Conservation (phyloP, 2,329 filamentous ascomycete genomes). For the Plectosphaerella cucumerina region DNA sequence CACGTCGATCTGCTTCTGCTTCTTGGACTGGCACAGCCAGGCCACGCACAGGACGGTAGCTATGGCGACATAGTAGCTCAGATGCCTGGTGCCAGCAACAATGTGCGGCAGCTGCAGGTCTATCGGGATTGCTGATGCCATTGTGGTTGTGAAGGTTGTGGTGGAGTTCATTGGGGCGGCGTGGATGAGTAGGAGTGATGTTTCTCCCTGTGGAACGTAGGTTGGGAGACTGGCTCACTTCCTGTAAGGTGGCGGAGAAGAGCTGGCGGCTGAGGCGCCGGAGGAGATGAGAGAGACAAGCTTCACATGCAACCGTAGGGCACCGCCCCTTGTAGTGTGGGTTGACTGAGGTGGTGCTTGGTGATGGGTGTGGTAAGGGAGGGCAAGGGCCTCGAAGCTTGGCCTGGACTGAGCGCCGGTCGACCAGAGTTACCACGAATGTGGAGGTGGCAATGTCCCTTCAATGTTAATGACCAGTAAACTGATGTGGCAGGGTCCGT, state of each 20-base stretch:
- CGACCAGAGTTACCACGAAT: no score
- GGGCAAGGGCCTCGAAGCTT: no score
- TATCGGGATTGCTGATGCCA: slow-evolving; percentile 11
- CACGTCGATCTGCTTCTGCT: slow-evolving; percentile 27
- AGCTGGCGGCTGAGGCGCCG: no score
- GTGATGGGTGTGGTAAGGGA: no score
- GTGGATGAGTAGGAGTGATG: neutral
- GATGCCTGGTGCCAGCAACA: slow-evolving; percentile 21
- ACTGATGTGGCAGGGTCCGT: no score
- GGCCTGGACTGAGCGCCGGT: no score
- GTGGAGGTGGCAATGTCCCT: no score
- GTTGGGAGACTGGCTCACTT: no score
- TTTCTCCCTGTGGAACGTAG: neutral
- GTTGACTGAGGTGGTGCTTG: neutral
- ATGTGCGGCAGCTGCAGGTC: slow-evolving; percentile 21
- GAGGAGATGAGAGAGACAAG: neutral
- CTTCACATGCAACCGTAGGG: neutral
- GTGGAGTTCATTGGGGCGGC: neutral
- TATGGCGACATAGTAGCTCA: slow-evolving; percentile 38
- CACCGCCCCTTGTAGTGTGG: neutral
- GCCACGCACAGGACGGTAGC: slow-evolving; percentile 27
- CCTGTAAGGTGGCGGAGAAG: no score
- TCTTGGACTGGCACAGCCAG: slow-evolving; percentile 33
- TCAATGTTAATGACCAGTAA: no score
- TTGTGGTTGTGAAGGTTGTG: neutral